A percentile compares a stretch with the other conserved stretches of the same genome.
Conservation (phyloP, 202 grass and related monocot species). For the Bolboschoenoplectus hybrid region DNA sequence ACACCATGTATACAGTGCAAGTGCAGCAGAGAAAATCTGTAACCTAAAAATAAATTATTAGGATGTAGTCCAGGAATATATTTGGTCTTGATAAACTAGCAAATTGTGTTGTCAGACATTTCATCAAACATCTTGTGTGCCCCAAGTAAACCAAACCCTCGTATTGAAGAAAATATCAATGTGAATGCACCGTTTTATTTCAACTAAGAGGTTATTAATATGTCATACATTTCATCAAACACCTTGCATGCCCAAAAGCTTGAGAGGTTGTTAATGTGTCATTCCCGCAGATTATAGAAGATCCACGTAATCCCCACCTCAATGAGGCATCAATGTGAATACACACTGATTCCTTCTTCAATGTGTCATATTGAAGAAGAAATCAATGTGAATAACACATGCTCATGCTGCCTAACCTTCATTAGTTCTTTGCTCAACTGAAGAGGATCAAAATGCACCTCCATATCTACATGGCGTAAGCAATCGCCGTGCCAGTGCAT, state of each 20-base stretch:
- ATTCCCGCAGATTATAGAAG: no score
- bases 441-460: no score
- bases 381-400: no score
- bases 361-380: no score
- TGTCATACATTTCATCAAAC: background rate
- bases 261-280: background rate
- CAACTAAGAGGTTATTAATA: background rate
- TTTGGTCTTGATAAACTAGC: background rate
- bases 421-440: no score
- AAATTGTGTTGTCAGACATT: background rate
- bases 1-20: background rate
- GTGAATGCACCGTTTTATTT: background rate
- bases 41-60: background rate
- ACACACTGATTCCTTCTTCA: no score
- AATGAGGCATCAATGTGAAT: no score
- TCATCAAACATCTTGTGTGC: constrained; percentile 10
- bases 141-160: background rate
- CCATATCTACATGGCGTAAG: no score
- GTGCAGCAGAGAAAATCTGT: background rate
- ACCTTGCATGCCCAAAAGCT: background rate
- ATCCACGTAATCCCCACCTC: no score
- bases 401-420: no score
- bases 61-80: background rate
- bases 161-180: background rate
- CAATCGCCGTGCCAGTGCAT: no score